Evolutionary conservation across 306 rosid species (phyloP).

Genomic region (Fagus crenata): DNA sequence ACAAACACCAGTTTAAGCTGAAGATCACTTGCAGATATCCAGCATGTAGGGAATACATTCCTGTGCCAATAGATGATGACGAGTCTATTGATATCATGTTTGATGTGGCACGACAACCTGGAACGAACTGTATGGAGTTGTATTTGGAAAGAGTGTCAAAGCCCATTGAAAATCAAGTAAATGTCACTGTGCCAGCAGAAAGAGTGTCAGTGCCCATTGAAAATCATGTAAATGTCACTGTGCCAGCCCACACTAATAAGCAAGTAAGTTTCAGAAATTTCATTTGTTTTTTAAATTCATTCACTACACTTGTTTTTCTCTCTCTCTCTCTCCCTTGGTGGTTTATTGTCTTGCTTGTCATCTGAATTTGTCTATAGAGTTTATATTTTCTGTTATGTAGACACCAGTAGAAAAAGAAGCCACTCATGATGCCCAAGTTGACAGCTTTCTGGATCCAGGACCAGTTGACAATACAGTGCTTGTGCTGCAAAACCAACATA

Average conservation of each 20-base stretch:
- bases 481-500: conserved; percentile 29
- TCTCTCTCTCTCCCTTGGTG: neutral
- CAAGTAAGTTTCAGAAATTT: conserved; percentile 12
- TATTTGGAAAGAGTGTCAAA: conserved; percentile 23
- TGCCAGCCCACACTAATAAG: conserved; percentile 4
- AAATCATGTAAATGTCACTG: conserved; percentile 17
- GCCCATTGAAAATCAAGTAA: conserved; percentile 7
- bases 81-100: conserved; percentile 32
- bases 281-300: neutral
- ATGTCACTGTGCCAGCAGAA: conserved; percentile 17
- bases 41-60: conserved; percentile 35
- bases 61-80: conserved; percentile 31
- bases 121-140: conserved; percentile 30
- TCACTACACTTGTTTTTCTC: neutral
- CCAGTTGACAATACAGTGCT: conserved; percentile 25
- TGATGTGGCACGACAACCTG: conserved; percentile 31
- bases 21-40: conserved; percentile 35
- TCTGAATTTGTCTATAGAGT: neutral
- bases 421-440: conserved; percentile 20
- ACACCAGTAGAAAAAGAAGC: conserved; percentile 7
- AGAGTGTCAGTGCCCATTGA: conserved; percentile 14
- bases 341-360: neutral
- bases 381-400: neutral
- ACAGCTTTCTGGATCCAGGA: conserved; percentile 30
- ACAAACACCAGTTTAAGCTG: conserved; percentile 22